These are phyloP conservation scores for Polytolypa hystricis DNA, from an alignment of 2,329 filamentous ascomycete genomes.

Conservation along the genomic window DNA sequence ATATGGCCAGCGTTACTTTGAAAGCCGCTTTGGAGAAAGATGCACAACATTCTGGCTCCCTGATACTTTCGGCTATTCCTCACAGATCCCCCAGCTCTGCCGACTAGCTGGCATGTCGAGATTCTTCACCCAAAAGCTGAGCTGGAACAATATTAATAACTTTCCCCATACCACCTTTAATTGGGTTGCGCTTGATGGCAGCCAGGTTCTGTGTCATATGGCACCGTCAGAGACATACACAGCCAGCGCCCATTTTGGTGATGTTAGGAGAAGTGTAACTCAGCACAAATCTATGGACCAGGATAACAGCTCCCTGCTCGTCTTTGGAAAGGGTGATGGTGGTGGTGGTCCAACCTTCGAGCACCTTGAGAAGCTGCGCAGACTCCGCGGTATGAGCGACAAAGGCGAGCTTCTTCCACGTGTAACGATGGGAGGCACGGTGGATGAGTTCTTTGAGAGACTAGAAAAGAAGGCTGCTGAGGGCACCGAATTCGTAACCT, in stretches of 20 bases:
- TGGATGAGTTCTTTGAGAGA: constrained; percentile 86
- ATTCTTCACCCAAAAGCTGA: constrained; percentile 96
- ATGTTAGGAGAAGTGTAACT: constrained; percentile 76
- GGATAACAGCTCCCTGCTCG: constrained; percentile 77
- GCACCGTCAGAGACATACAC: constrained; percentile 92
- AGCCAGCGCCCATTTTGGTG: constrained; percentile 85
- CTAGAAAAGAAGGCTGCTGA: constrained; percentile 64
- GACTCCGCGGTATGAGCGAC: constrained; percentile 85
- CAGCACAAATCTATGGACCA: constrained; percentile 95
- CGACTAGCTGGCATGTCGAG: constrained; percentile 89
- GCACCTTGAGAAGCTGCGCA: constrained; percentile 86
- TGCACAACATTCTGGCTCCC: constrained; percentile 94
- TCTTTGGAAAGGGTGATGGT: constrained; percentile 94
- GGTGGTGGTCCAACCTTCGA: constrained; percentile 90
- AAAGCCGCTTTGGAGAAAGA: constrained; percentile 80
- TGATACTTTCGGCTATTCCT: constrained; percentile 95
- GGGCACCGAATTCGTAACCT: constrained; percentile 69
- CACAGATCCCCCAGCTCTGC: constrained; percentile 86
- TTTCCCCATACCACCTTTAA: constrained; percentile 99
- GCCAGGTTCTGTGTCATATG: constrained; percentile 97
- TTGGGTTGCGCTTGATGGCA: constrained; percentile 92
- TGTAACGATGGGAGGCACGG: constrained; percentile 76
- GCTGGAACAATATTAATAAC: constrained; percentile 99
- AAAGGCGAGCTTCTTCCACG: constrained; percentile 72
- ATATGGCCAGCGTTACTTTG: constrained; percentile 90